phyloP scores from a whole-genome alignment of 2,329 filamentous ascomycete genomes.

The Nigrospora osmanthi region DNA sequence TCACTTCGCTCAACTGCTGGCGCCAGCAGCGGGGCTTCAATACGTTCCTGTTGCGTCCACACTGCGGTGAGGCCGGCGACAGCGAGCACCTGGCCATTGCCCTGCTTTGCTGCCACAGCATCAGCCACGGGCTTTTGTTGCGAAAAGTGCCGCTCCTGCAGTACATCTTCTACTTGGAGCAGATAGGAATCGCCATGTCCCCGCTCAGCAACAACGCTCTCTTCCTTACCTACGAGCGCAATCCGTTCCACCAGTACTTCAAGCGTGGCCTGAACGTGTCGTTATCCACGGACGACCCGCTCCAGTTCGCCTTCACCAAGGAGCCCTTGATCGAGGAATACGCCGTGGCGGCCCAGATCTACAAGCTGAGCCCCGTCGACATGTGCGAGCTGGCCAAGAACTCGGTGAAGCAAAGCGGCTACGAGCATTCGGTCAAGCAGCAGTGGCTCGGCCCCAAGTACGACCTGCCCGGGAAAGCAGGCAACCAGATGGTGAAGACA shows the following conservation, averaged over 20 bases:
- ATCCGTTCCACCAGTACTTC: conserved; percentile 95
- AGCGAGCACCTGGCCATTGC: conserved; percentile 93
- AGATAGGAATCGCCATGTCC: conserved; percentile 99
- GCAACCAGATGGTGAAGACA: conserved; percentile 91
- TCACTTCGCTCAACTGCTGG: conserved; percentile 86
- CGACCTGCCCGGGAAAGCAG: conserved; percentile 67
- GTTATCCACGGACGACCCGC: conserved; percentile 88
- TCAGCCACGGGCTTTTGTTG: conserved; percentile 86
- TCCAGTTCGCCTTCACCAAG: conserved; percentile 98
- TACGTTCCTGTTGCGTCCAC: conserved; percentile 85
- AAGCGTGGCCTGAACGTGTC: conserved; percentile 91
- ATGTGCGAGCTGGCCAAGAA: conserved; percentile 99
- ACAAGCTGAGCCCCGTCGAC: conserved; percentile 92
- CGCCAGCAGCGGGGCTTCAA: conserved; percentile 89
- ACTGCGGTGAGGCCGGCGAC: conserved; percentile 95
- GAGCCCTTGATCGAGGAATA: conserved; percentile 98
- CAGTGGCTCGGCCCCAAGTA: conserved; percentile 83
- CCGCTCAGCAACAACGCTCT: conserved; percentile 95
- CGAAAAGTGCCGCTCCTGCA: conserved; percentile 92
- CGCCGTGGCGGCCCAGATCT: conserved; percentile 94
- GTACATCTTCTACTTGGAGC: conserved; percentile 96
- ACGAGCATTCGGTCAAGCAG: conserved; percentile 81
- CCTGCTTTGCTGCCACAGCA: conserved; percentile 88
- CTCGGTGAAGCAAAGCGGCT: conserved; percentile 90
- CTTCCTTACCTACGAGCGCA: conserved; percentile 93